phyloP scores from a whole-genome alignment of 2,329 filamentous ascomycete genomes.

The Penicillium sp. region DNA sequence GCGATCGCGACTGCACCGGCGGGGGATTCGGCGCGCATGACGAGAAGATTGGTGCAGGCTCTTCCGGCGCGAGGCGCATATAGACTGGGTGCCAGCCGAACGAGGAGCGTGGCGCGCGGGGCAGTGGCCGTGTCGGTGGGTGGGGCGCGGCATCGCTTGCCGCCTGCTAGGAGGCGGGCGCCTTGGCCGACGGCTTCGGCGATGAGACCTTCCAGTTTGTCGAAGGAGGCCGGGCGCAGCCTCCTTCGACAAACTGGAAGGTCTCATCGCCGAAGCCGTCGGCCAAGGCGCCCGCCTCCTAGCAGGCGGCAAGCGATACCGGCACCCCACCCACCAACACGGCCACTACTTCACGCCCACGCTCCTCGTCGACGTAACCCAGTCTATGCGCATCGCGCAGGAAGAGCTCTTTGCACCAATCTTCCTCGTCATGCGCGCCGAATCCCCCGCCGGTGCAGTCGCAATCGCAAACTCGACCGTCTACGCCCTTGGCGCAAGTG shows the following conservation, averaged over 20 bases:
- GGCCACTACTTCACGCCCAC: conserved; percentile 99
- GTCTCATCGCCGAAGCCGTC: conserved; percentile 76
- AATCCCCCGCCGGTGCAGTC: conserved; percentile 69
- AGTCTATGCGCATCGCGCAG: conserved; percentile 82
- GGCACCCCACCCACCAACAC: conserved; percentile 72
- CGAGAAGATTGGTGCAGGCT: conserved; percentile 88
- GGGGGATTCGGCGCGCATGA: conserved; percentile 74
- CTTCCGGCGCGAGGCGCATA: conserved; percentile 87
- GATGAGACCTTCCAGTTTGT: conserved; percentile 75
- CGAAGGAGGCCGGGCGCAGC: conserved; percentile 71
- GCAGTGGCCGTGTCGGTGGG: conserved; percentile 81
- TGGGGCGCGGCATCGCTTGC: conserved; percentile 72
- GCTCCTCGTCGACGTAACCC: conserved; percentile 79
- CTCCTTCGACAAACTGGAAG: conserved; percentile 75
- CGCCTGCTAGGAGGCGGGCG: conserved; percentile 80
- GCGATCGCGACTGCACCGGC: conserved; percentile 73
- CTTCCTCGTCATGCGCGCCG: conserved; percentile 80
- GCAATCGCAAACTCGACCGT: conserved; percentile 78
- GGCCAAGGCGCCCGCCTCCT: conserved; percentile 77
- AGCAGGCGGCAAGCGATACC: conserved; percentile 72
- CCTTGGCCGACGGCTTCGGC: conserved; percentile 75
- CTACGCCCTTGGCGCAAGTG: conserved; percentile 85
- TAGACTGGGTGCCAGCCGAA: conserved; percentile 75
- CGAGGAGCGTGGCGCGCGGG: conserved; percentile 87
- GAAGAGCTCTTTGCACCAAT: conserved; percentile 92